Base-by-base conservation (phyloP, 805 yeast species). In the Maudiozyma turicensis region DNA sequence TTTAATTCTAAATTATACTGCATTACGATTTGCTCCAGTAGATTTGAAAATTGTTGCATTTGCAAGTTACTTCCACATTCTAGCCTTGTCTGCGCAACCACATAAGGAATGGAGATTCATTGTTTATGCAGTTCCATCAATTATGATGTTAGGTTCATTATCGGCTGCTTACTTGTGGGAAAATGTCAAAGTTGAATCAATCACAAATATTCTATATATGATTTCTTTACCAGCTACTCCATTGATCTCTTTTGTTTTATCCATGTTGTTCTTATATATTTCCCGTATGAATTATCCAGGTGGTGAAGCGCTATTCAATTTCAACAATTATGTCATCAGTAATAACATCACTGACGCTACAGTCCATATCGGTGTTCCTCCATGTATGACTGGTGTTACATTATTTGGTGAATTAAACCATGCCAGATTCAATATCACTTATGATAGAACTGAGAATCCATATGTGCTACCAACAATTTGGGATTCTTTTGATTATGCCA, bases 51-150 rank as follows among this genome's bases (percentile, higher is more conserved):
- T 81, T 6, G 59, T 82, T 30, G 71, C 77, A 1, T 51, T 76
- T 14, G 70, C 87, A 1, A 68, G 84, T 0, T 40, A 81, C 1
- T 46, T 77, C 13, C 90, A 71, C 59, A 72, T 89, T n/a, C 52
- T 70, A 1, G 58, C 79, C 5, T 74, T 89, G 75, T 88, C 96
- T 0, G 63, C 82, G 46, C 93, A 86, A 64, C 89, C 93, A 3
- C 97, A 91, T 58, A 91, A 91, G 63, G 98, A 91, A 70, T 87
- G 95, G 95, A 76, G 97, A 57, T 91, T 91, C 59, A 80, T 91
- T 40, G 71, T 84, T 14, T 91, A 90, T 64, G 70, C 81, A 0
- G 68, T 84, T 4, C 96, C 97, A 0, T 71, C 82, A 0, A 63
- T 87, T 50, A 78, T 84, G 0, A 57, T 84, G 15, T 60, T 77